Evolutionary conservation across 2,329 filamentous ascomycete genomes (phyloP).

Genomic region (Neofusicoccum kwambonambiense): DNA sequence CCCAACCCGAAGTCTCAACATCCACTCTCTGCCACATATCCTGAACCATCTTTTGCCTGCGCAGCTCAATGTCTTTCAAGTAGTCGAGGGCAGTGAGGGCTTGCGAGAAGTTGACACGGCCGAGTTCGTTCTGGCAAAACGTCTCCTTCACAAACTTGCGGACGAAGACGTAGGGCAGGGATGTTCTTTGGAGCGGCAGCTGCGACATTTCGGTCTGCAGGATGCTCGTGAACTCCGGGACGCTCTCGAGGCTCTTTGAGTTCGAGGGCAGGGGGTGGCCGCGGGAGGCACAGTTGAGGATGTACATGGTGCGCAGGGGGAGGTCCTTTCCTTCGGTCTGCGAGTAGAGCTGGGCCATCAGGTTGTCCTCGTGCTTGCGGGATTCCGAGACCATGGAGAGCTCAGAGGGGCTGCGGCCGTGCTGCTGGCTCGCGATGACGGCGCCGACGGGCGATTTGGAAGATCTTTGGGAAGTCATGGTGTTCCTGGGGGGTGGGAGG

Average conservation of each 20-base stretch:
- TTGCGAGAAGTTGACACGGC: slow-evolving; percentile 63
- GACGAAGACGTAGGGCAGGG: slow-evolving; percentile 62
- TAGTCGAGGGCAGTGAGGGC: slow-evolving; percentile 66
- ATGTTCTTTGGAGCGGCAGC: slow-evolving; percentile 59
- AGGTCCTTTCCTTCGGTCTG: slow-evolving; percentile 64
- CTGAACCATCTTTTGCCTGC: slow-evolving; percentile 48
- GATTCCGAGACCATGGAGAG: slow-evolving; percentile 29
- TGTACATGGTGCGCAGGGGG: slow-evolving; percentile 66
- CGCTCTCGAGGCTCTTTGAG: slow-evolving; percentile 41
- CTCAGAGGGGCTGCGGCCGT: slow-evolving; percentile 34
- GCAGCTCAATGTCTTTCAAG: slow-evolving; percentile 61
- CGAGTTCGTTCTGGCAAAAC: slow-evolving; percentile 41
- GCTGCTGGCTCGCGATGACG: slow-evolving; percentile 12
- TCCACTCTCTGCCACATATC: slow-evolving; percentile 44
- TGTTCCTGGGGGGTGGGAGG: neutral
- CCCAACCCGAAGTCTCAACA: slow-evolving; percentile 14
- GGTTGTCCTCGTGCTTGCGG: slow-evolving; percentile 14
- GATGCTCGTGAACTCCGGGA: slow-evolving; percentile 48
- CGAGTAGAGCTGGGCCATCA: slow-evolving; percentile 55
- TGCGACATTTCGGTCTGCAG: slow-evolving; percentile 58
- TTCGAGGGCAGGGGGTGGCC: slow-evolving; percentile 37
- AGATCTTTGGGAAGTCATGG: slow-evolving; percentile 11
- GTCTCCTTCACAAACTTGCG: slow-evolving; percentile 55
- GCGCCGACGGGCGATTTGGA: slow-evolving; percentile 7
- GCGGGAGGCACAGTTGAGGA: slow-evolving; percentile 60